Conservation (phyloP, 192 early-diverging fungal species). For the Backusella psychrophila region DNA sequence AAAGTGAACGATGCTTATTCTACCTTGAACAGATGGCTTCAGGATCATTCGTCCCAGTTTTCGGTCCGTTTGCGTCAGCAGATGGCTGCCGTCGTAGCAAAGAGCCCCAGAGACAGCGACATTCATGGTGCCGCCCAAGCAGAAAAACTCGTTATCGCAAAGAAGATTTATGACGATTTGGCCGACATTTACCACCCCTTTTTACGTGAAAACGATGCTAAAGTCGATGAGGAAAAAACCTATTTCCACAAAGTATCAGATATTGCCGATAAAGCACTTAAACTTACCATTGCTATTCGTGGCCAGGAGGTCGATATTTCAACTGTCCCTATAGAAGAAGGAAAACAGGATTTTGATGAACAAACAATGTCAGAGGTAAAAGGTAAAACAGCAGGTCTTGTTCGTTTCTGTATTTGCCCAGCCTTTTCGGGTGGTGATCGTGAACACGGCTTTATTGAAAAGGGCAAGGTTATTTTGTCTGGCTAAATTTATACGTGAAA, state of each 20-base stretch:
- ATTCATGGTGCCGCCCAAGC: constrained; percentile 22
- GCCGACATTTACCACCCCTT: constrained; percentile 33
- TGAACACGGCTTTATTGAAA: constrained; percentile 43
- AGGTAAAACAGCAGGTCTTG: constrained; percentile 26
- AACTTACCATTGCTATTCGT: constrained; percentile 35
- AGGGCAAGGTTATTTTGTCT: constrained; percentile 36
- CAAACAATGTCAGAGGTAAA: constrained; percentile 36
- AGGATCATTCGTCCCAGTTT: constrained; percentile 22
- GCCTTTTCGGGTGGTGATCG: constrained; percentile 40
- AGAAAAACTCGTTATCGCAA: constrained; percentile 23
- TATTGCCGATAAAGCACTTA: constrained; percentile 33
- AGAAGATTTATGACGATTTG: constrained; percentile 32
- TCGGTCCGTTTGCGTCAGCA: constrained; percentile 37
- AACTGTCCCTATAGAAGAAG: constrained; percentile 29
- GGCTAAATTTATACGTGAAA: background rate
- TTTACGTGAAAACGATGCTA: constrained; percentile 31
- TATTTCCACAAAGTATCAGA: constrained; percentile 30
- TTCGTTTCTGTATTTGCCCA: constrained; percentile 36
- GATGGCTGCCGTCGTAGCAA: constrained; percentile 33
- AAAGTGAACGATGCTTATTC: constrained; percentile 32
- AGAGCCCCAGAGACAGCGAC: constrained; percentile 27
- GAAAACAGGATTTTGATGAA: constrained; percentile 32
- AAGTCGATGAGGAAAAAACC: constrained; percentile 20
- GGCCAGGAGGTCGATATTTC: constrained; percentile 40
- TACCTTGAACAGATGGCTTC: constrained; percentile 28